Base-by-base conservation (phyloP, 345 rosid species). In the Populus nigra region DNA sequence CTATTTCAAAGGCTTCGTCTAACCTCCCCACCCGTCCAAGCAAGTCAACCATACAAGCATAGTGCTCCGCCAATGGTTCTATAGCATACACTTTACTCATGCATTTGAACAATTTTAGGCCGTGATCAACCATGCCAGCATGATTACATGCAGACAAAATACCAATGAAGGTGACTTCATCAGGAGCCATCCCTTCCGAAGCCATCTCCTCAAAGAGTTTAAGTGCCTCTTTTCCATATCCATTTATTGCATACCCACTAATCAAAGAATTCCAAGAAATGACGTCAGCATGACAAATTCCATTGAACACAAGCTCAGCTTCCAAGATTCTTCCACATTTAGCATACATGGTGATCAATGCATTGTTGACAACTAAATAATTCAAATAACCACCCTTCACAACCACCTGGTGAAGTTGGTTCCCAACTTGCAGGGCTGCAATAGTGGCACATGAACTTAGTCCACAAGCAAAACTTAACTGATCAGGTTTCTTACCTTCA, bases 381-480 rank as follows among this genome's bases (percentile, higher is more conserved):
- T 59, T 36, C 22, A 39, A 65, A 47, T 68, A 71, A 47, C 79
- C 79, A 59, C 67, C 49, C 66, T 71, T 80, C 35, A 49, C 18
- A 29, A 78, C 77, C 16, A 82, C 83, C 35, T 73, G 82, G 75
- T 87, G 90, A 71, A 87, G 74, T 50, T 83, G 88, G 81, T 50
- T 62, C 8, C 90, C 90, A 17, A 80, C 39, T 45, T 72, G 79
- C 47, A 82, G 59, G 62, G 85, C 84, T 25, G 87, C 92, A 38
- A 90, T 87, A 79, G 86, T 90, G 75, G 90, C 92, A 83, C 96
- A 92, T 7, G 97, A 93, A 5, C 96, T 87, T 49, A 94, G 75
- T 31, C 86, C 92, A 57, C 93, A 91, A 0, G 92, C 91, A 84
- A 90, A 88, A 77, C 93, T 90, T 25, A 88, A 84, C n/a, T 89